Base-by-base conservation (phyloP, 768 basidiomycete genomes). In the Cystofilobasidium ferigula region DNA sequence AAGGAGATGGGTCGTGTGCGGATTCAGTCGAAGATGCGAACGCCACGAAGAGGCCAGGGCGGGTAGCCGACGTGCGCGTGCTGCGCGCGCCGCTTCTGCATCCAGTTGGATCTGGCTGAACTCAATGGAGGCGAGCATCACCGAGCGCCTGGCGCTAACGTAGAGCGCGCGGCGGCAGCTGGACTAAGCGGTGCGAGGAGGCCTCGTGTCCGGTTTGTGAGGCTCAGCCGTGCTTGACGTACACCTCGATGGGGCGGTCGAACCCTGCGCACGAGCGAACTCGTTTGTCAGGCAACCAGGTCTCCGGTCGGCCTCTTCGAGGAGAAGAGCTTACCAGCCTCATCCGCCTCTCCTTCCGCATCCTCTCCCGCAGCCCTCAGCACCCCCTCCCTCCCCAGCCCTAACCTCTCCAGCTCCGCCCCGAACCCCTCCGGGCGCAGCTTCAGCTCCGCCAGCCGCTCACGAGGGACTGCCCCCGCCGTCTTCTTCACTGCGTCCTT, bases 381-480 rank as follows among this genome's bases (percentile, higher is more conserved):
- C 70, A 79, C 79, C 67, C 77, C 72, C 5, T 77, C 78, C 6
- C 69, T 24, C 62, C 43, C 43, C 76, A 93, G 90, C 13, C 89
- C 89, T 14, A 89, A 78, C 6, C 81, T 75, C 35, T 72, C 72
- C 18, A 92, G 74, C 48, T 86, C 69, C 2, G 67, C 61, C 16
- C 79, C 79, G 67, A 91, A 92, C 20, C 83, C 81, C 0, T 82
- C 80, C 0, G 88, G 88, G 0, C 84, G 82, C 36, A 88, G 72
- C 57, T 78, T 72, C 12, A 92, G 76, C 7, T 70, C 74, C 51
- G 80, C 81, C 0, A 80, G 83, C 57, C 82, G 86, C 54, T 85
- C 82, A 72, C 81, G 83, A 32, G 36, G 68, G 57, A 7, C 26
- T 20, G 36, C 43, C 16, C 67, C 30, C 28, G 53, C 9, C 36